These are phyloP conservation scores for Russula dissimulans DNA, from an alignment of 768 basidiomycete species.

Conservation along the genomic window DNA sequence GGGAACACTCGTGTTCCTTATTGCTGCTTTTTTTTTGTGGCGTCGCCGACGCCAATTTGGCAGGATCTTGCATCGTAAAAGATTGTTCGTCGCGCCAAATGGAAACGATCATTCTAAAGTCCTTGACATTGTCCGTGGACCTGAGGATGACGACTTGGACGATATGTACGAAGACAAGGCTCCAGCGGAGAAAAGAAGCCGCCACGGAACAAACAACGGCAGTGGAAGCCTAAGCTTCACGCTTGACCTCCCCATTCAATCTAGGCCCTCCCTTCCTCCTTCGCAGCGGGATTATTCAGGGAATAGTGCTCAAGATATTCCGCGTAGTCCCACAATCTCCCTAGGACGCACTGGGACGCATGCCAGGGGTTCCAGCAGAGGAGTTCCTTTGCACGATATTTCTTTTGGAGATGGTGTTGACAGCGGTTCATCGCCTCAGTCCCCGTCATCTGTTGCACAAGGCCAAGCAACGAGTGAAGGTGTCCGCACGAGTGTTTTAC, in stretches of 20 bases:
- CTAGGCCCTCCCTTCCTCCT: slow-evolving; percentile 8
- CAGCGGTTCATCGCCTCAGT: background rate
- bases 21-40: slow-evolving; percentile 39
- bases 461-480: background rate
- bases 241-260: slow-evolving; percentile 19
- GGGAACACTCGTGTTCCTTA: slow-evolving; percentile 36
- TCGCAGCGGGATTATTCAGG: slow-evolving; percentile 16
- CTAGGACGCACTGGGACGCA: slow-evolving; percentile 14
- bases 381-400: slow-evolving; percentile 11
- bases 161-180: slow-evolving; percentile 13
- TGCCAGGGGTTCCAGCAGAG: slow-evolving; percentile 15
- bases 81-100: slow-evolving; percentile 21
- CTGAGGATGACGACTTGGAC: slow-evolving; percentile 5
- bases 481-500: background rate
- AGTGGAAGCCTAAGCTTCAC: slow-evolving; percentile 20
- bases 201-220: background rate
- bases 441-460: slow-evolving; percentile 4
- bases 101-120: slow-evolving; percentile 15
- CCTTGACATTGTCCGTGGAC: slow-evolving; percentile 17
- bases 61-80: slow-evolving; percentile 22
- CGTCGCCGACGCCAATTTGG: slow-evolving; percentile 35
- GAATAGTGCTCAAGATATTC: slow-evolving; percentile 18
- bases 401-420: slow-evolving; percentile 6
- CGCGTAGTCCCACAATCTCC: slow-evolving; percentile 19
- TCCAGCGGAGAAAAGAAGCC: background rate